phyloP scores from a whole-genome alignment of 2,329 filamentous ascomycete species.

The Xylaria sp. region DNA sequence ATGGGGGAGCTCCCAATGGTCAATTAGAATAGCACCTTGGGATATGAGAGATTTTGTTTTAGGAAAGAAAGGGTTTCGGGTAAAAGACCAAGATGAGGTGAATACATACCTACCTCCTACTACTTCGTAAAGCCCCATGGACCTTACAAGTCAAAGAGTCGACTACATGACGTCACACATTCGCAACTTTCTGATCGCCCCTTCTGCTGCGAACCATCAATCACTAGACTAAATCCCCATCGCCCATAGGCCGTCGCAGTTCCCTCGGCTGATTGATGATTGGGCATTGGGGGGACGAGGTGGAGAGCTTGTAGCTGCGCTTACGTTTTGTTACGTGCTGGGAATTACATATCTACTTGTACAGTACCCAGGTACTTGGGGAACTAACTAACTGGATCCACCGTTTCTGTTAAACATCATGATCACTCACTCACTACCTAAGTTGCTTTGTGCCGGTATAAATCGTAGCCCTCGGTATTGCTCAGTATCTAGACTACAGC shows the following conservation, averaged over 20 bases:
- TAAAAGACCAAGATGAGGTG: background rate
- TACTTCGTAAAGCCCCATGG: conserved; percentile 9
- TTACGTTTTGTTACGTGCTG: conserved; percentile 16
- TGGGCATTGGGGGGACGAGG: conserved; percentile 23
- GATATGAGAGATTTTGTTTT: conserved; percentile 19
- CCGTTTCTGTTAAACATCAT: conserved; percentile 3
- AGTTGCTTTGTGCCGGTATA: background rate
- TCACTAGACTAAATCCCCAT: conserved; percentile 18
- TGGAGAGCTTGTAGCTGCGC: conserved; percentile 33
- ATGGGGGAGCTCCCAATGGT: conserved; percentile 18
- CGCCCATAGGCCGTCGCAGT: conserved; percentile 1
- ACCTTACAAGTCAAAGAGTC: conserved; percentile 8
- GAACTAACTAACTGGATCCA: conserved; percentile 7
- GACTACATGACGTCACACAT: conserved; percentile 36
- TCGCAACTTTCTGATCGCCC: conserved; percentile 17
- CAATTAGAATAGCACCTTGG: background rate
- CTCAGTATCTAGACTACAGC: background rate
- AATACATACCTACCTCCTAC: too few relatives aligned
- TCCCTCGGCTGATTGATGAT: conserved; percentile 21
- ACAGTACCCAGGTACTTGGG: background rate
- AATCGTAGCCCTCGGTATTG: background rate
- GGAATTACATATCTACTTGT: too few relatives aligned
- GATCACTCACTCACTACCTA: background rate
- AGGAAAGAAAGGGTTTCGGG: background rate
- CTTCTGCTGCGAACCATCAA: background rate